Percentiles rank a stretch among this genome's conserved stretches.
phyloP scores from a whole-genome alignment of 2,329 filamentous ascomycete species.

The Peltaster fructicola region DNA sequence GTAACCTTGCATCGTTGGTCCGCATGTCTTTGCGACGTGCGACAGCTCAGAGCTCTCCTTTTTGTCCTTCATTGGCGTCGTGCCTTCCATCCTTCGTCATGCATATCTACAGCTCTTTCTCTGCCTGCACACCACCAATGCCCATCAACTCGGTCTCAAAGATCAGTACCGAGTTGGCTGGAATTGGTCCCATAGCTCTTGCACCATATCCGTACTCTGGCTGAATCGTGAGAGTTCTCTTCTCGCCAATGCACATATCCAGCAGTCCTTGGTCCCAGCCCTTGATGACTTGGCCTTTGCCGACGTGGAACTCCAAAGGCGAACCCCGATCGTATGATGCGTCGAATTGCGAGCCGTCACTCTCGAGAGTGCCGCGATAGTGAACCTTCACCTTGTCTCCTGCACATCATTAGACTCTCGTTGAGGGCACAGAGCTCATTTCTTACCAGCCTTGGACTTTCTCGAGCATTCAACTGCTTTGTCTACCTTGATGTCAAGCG shows the following conservation, averaged over 20 bases:
- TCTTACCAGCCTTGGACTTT: constrained; percentile 4
- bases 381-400: constrained; percentile 31
- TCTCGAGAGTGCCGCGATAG: constrained; percentile 32
- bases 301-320: constrained; percentile 67
- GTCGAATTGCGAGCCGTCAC: constrained; percentile 65
- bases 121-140: constrained; percentile 49
- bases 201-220: constrained; percentile 71
- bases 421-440: background rate
- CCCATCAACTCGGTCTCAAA: constrained; percentile 84
- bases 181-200: constrained; percentile 54
- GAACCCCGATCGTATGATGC: constrained; percentile 57
- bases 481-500: constrained; percentile 61
- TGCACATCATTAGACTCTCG: background rate
- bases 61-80: no score
- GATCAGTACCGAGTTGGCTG: constrained; percentile 61
- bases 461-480: constrained; percentile 48
- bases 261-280: constrained; percentile 85
- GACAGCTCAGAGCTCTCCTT: no score
- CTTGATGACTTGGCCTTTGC: constrained; percentile 70
- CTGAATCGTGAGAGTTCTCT: constrained; percentile 74
- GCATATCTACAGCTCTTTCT: constrained; percentile 4
- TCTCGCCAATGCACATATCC: constrained; percentile 93
- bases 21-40: no score
- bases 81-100: no score
- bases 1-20: no score